phyloP scores from a whole-genome alignment of 441 rosid species.

The Syzygium syzygioides region DNA sequence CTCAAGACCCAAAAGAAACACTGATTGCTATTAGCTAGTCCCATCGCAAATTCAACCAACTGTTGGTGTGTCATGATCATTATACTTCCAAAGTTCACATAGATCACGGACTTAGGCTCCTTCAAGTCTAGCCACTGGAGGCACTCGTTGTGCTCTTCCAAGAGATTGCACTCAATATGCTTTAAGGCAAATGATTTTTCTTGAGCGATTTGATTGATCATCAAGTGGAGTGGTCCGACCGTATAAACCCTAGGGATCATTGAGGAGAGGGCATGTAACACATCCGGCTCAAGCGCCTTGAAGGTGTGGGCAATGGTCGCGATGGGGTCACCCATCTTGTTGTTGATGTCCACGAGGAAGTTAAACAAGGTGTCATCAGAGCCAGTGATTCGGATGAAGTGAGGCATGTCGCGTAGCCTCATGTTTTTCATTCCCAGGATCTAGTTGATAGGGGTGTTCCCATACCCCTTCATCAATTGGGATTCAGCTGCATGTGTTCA shows the following conservation, averaged over 20 bases:
- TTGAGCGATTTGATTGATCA: neutral
- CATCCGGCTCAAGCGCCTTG: neutral
- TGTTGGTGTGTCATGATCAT: neutral
- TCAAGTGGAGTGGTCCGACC: neutral
- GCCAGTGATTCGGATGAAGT: neutral
- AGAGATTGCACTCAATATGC: neutral
- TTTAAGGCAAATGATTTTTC: neutral
- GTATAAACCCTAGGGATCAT: neutral
- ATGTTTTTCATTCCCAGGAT: neutral
- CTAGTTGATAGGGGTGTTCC: neutral
- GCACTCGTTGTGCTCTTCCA: neutral
- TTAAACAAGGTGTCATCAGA: neutral
- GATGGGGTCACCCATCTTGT: fast-evolving
- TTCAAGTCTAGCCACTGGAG: neutral
- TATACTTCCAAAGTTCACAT: neutral
- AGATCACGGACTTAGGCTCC: neutral
- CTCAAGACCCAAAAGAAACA: neutral
- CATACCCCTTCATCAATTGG: neutral
- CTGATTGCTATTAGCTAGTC: neutral
- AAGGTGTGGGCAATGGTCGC: neutral
- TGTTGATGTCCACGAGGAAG: fast-evolving
- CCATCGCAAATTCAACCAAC: neutral
- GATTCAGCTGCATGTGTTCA: neutral
- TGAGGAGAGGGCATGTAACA: neutral
- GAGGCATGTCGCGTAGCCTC: neutral